Evolutionary conservation across 345 rosid species (phyloP), one percentile per base, ranked within the genome.

Genomic region (Bruguiera sexangula): DNA sequence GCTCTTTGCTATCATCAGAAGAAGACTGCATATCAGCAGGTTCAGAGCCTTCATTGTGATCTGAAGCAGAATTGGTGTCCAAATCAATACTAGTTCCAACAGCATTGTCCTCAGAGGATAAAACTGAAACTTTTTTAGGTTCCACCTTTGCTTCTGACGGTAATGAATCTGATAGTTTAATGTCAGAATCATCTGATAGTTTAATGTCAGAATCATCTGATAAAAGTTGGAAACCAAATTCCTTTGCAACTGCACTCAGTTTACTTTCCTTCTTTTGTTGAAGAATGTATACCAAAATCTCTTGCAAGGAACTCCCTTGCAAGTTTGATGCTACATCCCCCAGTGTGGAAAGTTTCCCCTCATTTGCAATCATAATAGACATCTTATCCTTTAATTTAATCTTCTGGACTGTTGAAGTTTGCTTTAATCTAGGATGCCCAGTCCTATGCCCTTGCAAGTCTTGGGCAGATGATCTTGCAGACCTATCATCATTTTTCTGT

Each of bases 161-260:
- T 69, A 76, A 72, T 26, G 67, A 43, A 78, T 81, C 80, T 43
- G 75, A 61, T 63, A 79, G 27, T 79, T 88, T 84, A 67, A 89
- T 68, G 75, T 83, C 79, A 39, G 86, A 26, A 80, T 94, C 97
- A 75, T 88, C 85, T 2, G 96, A 89, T 68, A 94, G 27, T 79
- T 88, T 84, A 67, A 89, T 68, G 75, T 83, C 79, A 39, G 86
- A 26, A 80, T 94, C 97, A 75, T 88, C 85, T 2, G 96, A 89
- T 68, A 94, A 76, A 66, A 94, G 90, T 72, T 83, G 89, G 81
- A 94, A 89, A 65, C 99, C 99, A 63, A 71, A 84, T 73, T 87
- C 88, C 83, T 92, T 92, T 55, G 97, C 99, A 57, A 94, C 78
- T 60, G 84, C 81, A 76, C 92, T 87, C 70, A 94, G 74, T 69